Conservation (phyloP, 495 filamentous ascomycete species). For the Tuber brumale region DNA sequence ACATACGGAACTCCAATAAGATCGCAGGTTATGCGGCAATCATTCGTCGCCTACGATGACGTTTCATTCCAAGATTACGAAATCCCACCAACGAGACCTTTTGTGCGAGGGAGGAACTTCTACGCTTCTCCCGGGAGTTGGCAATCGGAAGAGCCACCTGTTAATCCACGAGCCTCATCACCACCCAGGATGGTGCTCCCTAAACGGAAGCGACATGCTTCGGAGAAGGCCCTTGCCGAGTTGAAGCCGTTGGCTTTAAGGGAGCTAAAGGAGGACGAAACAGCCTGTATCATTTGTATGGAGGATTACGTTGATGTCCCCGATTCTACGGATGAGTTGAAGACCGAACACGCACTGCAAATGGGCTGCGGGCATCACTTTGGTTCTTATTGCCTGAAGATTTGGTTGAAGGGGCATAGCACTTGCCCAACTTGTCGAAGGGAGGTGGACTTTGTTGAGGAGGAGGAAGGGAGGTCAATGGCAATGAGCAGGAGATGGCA, state of each 20-base stretch:
- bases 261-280: conserved; percentile 38
- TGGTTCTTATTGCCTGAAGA: conserved; percentile 37
- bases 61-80: neutral
- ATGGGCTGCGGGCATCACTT: conserved; percentile 39
- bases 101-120: conserved; percentile 5
- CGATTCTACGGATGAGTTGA: conserved; percentile 35
- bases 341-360: conserved; percentile 33
- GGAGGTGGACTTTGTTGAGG: conserved; percentile 38
- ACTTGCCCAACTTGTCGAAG: conserved; percentile 38
- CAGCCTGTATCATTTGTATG: conserved; percentile 39
- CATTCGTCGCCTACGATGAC: conserved; percentile 1
- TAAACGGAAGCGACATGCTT: conserved; percentile 34
- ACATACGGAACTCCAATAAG: conserved; percentile 21
- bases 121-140: conserved; percentile 11
- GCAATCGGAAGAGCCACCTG: conserved; percentile 15
- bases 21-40: conserved; percentile 17
- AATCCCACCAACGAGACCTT: conserved; percentile 10
- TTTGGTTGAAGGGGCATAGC: conserved; percentile 37
- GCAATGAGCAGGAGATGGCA: conserved; percentile 16
- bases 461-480: conserved; percentile 28
- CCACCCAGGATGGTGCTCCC: conserved; percentile 18
- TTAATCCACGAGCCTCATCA: conserved; percentile 10
- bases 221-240: conserved; percentile 37
- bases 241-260: conserved; percentile 31
- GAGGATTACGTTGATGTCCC: conserved; percentile 37